Evolutionary conservation across 1,284 basidiomycete genomes (phyloP).

Genomic region (Austroboletus rostrupii): DNA sequence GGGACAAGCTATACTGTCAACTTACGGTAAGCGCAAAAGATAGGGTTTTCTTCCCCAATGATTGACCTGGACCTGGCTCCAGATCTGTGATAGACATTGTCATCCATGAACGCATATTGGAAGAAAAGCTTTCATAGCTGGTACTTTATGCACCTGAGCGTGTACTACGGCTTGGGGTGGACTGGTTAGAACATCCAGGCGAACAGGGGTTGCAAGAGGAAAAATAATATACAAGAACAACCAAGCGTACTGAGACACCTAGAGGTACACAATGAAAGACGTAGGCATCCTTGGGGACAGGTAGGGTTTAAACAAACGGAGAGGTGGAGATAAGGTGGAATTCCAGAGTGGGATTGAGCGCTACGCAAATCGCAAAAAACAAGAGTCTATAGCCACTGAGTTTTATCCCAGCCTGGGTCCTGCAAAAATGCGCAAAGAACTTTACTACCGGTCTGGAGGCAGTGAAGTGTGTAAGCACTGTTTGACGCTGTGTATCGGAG

Average conservation of each 20-base stretch:
- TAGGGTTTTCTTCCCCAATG: background rate
- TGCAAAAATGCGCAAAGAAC: constrained; percentile 96
- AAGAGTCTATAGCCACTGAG: constrained; percentile 63
- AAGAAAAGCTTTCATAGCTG: constrained; percentile 10
- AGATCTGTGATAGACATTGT: constrained; percentile 69
- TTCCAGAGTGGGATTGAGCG: background rate
- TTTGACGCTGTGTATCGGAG: background rate
- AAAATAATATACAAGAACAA: constrained; percentile 28
- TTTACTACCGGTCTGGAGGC: constrained; percentile 86
- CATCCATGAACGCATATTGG: constrained; percentile 45
- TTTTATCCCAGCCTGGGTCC: constrained; percentile 80
- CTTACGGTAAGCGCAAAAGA: constrained; percentile 48
- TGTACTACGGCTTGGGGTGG: constrained; percentile 6
- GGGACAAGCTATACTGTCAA: constrained; percentile 72
- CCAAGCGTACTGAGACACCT: constrained; percentile 13
- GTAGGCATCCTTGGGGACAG: constrained; percentile 7
- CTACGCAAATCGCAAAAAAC: background rate
- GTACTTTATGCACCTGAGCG: constrained; percentile 13
- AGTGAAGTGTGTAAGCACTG: constrained; percentile 10
- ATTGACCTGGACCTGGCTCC: constrained; percentile 6
- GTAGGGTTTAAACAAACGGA: background rate
- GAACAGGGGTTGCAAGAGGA: constrained; percentile 9
- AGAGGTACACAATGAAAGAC: constrained; percentile 22
- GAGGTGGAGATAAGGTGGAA: background rate
- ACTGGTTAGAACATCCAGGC: constrained; percentile 1